Evolutionary conservation across 345 rosid species (phyloP), one percentile per base, ranked within the genome.

Genomic region (Eucalyptus tenuipes): DNA sequence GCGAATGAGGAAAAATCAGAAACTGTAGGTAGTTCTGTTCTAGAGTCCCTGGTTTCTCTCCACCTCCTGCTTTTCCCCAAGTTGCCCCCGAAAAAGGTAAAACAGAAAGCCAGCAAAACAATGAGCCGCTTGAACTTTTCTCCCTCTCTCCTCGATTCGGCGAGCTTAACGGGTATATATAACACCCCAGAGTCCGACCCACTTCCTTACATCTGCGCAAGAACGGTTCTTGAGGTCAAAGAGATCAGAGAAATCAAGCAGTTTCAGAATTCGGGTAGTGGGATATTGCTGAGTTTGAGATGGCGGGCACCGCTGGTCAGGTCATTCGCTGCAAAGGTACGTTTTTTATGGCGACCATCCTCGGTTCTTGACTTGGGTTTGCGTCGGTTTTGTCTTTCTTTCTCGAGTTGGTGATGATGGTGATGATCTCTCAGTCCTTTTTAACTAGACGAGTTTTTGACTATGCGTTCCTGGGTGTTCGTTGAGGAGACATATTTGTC

Each of bases 241-340:
- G 81, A 75, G 47, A 75, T 75, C 84, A 11, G 84, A 40, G 47
- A 1, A 37, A 10, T 11, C 29, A 20, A 0, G 42, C 29, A 6
- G 47, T 75, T 75, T 75, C 9, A 2, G 84, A 40, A 20, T 75
- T 75, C 29, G 84, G 44, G 84, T 10, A 1, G 68, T 27, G n/a
- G 7, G 15, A 40, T 7, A 10, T 40, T 44, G 4, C 84, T 11
- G 84, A 40, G 84, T 5, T 75, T 40, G 84, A 75, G 47, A 89
- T 88, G 93, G 55, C 90, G 31, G 88, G 82, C 90, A 92, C 91
- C 2, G 91, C 61, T 86, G 93, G 92, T 49, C 90, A 93, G 86
- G 90, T 93, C 24, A 93, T 93, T 18, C 93, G 87, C 86, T 93
- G 93, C 91, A 92, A 85, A 90, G 93, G 93, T 93, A 91, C 13